Conservation (phyloP, 345 rosid species). For the Boechera retrofracta region DNA sequence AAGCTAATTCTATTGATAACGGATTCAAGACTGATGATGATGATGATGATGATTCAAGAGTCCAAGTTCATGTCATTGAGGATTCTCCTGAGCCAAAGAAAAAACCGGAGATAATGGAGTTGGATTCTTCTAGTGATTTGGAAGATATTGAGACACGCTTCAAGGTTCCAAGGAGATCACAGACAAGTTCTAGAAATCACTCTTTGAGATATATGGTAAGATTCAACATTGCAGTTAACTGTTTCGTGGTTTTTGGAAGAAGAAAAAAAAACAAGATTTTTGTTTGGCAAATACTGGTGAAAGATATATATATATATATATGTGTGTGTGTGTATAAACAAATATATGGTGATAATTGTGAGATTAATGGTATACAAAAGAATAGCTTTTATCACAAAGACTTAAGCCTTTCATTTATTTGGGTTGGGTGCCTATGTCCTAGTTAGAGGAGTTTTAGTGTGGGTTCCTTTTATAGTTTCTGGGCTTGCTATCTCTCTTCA, state of each 20-base stretch:
- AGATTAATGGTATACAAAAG: conserved; percentile 11
- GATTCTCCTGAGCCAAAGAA: conserved; percentile 61
- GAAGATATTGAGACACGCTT: conserved; percentile 46
- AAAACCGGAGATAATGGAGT: conserved; percentile 48
- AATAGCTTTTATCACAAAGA: conserved; percentile 12
- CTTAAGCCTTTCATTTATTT: conserved; percentile 11
- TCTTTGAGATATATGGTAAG: conserved; percentile 58
- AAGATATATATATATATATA: too few relatives aligned
- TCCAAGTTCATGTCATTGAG: conserved; percentile 51
- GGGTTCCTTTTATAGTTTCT: conserved; percentile 15
- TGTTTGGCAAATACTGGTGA: not conserved
- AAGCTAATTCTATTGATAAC: conserved; percentile 28
- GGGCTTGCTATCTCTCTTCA: conserved; percentile 11
- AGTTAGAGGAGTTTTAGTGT: not conserved
- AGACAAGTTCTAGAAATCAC: conserved; percentile 30
- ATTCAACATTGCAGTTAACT: conserved; percentile 20
- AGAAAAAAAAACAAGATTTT: not conserved
- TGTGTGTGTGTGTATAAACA: too few relatives aligned
- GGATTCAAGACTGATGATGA: conserved; percentile 31
- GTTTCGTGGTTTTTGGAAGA: conserved; percentile 10
- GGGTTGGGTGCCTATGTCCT: not conserved
- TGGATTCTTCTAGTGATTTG: conserved; percentile 66
- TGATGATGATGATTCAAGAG: conserved; percentile 11
- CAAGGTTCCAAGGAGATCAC: conserved; percentile 36
- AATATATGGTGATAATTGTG: not conserved